Conservation (phyloP, 768 basidiomycete species). For the Mrakia gelida region DNA sequence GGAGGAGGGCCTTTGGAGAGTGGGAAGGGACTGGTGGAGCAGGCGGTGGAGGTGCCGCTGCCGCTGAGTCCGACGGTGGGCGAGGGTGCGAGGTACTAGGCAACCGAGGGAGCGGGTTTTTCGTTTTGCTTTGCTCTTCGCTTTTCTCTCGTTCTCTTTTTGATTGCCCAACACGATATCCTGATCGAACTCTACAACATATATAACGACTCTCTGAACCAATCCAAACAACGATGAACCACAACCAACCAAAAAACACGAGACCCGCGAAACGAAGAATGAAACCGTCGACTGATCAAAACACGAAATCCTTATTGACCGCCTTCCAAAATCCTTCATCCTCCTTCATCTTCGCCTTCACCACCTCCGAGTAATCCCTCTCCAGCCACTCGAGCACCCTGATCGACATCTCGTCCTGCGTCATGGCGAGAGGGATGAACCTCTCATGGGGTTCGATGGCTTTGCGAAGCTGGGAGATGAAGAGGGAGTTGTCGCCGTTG, state of each 20-base stretch:
- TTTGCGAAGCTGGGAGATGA: slow-evolving; percentile 3
- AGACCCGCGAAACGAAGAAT: too few species aligned
- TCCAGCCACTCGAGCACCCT: not conserved
- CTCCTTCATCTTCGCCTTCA: not conserved
- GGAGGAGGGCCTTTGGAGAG: not conserved
- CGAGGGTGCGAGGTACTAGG: too few species aligned
- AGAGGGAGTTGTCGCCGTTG: not conserved
- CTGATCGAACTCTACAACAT: too few species aligned
- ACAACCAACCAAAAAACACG: too few species aligned
- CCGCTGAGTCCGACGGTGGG: slow-evolving; percentile 9
- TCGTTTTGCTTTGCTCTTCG: too few species aligned
- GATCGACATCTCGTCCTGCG: not conserved
- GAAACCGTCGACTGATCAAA: too few species aligned
- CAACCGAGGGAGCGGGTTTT: not conserved
- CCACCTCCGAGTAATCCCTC: not conserved
- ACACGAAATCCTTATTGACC: not conserved
- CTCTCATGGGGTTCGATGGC: slow-evolving; percentile 15
- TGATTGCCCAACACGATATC: too few species aligned
- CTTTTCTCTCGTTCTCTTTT: too few species aligned
- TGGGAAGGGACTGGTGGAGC: slow-evolving; percentile 1
- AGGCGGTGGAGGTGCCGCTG: slow-evolving; percentile 9
- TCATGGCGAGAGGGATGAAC: slow-evolving; percentile 15
- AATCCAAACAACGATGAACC: too few species aligned
- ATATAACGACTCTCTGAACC: too few species aligned
- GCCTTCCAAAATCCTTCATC: not conserved